phyloP scores from a whole-genome alignment of 352 stramenopile genomes.

The Pythium utonaiense region DNA sequence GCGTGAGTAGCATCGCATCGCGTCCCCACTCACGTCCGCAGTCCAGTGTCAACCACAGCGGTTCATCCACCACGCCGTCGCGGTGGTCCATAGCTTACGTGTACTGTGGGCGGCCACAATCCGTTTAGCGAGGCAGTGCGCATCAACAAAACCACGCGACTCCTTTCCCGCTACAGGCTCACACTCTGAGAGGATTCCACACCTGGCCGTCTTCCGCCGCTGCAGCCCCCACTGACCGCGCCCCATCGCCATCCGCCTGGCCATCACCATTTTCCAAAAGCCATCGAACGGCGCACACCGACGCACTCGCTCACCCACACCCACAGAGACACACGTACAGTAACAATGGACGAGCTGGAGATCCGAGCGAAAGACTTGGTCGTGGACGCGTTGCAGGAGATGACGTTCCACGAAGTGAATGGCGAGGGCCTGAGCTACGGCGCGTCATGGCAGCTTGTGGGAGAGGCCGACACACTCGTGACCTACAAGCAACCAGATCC shows the following conservation, averaged over 20 bases:
- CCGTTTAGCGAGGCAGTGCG: not conserved
- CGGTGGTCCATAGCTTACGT: too few relatives aligned
- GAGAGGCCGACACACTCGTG: constrained; percentile 13
- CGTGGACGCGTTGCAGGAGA: constrained; percentile 18
- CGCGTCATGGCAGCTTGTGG: constrained; percentile 16
- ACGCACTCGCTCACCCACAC: too few relatives aligned
- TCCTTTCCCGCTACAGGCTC: not conserved
- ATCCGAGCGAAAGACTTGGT: constrained; percentile 14
- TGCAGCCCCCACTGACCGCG: not conserved
- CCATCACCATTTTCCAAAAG: not conserved
- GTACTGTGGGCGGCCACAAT: not conserved
- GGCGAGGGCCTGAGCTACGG: constrained; percentile 13
- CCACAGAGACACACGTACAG: too few relatives aligned
- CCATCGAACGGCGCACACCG: not conserved
- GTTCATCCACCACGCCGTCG: too few relatives aligned
- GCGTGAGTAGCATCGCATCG: not conserved
- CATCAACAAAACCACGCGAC: not conserved
- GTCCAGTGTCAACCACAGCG: too few relatives aligned
- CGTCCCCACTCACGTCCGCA: too few relatives aligned
- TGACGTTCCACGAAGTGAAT: constrained; percentile 21
- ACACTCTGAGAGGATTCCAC: not conserved
- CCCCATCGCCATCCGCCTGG: not conserved
- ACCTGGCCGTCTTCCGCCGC: not conserved
- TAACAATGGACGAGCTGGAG: constrained; percentile 8
- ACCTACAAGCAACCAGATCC: constrained; percentile 13